Base-by-base conservation (phyloP, 306 rosid species). In the Cucurbita maxima region DNA sequence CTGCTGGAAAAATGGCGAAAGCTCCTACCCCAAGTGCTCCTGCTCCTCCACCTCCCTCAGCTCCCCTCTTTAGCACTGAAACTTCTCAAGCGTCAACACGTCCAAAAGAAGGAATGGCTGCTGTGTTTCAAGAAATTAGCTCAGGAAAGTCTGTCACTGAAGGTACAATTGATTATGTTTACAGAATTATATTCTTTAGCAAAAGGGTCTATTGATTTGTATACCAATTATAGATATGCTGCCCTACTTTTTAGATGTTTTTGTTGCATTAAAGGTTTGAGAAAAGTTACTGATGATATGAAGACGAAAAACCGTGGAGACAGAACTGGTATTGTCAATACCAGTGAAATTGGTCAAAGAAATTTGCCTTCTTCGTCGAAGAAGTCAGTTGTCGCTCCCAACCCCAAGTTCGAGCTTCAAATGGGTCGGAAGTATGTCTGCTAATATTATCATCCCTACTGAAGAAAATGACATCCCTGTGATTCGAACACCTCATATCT, bases 341-440 rank as follows among this genome's bases (percentile, higher is more conserved):
- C 81, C 48, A 41, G 38, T 62, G 95, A 81, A 76, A 88, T 88
- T 74, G 87, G 80, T 52, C 87, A 45, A 74, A 82, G 82, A 52
- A 78, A 73, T 55, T 45, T 88, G 48, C 81, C 75, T 66, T 81
- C 84, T 8, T 20, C 76, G 81, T 69, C 96, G 58, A 91, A 90
- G 84, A 91, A 90, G 84, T 75, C 79, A 57, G 97, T 88, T 56
- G 97, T 88, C 48, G 88, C 97, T 74, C 97, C 92, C 11, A 94
- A 88, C 70, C 97, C 96, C 14, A 94, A 88, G 68, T 86, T 94
- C 11, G 99, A 94, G 80, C 99, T 91, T 82, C 97, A 94, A 89
- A 88, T 89, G 96, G 99, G 99, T 70, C 99, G 96, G 76, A 94
- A 91, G 99, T 94, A 85, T 76, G 97, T 86, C 59, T 55, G 72